A percentile compares a stretch with the other conserved stretches of the same genome.
phyloP scores from a whole-genome alignment of 1,284 basidiomycete species.

The Heimioporus retisporus region DNA sequence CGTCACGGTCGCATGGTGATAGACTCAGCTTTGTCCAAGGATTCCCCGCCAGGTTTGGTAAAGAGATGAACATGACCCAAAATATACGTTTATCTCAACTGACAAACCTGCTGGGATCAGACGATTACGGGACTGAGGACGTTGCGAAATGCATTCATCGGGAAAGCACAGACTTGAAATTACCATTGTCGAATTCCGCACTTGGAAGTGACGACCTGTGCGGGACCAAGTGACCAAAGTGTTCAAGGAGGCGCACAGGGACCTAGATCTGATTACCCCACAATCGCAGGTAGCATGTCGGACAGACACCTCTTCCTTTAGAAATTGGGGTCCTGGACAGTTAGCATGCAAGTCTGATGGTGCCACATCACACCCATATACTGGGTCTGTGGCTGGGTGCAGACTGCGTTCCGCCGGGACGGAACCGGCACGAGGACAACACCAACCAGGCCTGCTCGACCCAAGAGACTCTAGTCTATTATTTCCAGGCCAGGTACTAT shows the following conservation, averaged over 20 bases:
- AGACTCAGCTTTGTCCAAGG: too few relatives aligned
- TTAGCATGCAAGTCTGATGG: background rate
- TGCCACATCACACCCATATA: background rate
- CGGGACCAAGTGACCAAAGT: slow-evolving; percentile 15
- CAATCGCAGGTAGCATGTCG: slow-evolving; percentile 6
- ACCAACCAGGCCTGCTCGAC: slow-evolving; percentile 48
- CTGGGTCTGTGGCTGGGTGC: background rate
- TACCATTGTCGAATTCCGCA: slow-evolving; percentile 8
- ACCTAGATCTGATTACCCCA: background rate
- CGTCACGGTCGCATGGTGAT: too few relatives aligned
- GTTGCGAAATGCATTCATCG: background rate
- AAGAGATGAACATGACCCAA: background rate
- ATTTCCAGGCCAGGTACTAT: slow-evolving; percentile 1
- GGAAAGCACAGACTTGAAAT: slow-evolving; percentile 7
- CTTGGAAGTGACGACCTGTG: background rate
- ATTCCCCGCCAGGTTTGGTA: background rate
- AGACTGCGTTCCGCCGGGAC: slow-evolving; percentile 18
- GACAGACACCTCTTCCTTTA: background rate
- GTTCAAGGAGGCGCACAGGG: slow-evolving; percentile 1
- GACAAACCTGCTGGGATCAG: background rate
- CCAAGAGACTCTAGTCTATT: slow-evolving; percentile 3
- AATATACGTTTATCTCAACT: slow-evolving; percentile 2
- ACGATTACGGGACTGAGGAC: background rate
- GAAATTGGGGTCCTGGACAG: background rate
- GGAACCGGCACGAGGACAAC: slow-evolving; percentile 38